Base-by-base conservation (phyloP, 2,329 filamentous ascomycete genomes). In the Fusarium irregulare region DNA sequence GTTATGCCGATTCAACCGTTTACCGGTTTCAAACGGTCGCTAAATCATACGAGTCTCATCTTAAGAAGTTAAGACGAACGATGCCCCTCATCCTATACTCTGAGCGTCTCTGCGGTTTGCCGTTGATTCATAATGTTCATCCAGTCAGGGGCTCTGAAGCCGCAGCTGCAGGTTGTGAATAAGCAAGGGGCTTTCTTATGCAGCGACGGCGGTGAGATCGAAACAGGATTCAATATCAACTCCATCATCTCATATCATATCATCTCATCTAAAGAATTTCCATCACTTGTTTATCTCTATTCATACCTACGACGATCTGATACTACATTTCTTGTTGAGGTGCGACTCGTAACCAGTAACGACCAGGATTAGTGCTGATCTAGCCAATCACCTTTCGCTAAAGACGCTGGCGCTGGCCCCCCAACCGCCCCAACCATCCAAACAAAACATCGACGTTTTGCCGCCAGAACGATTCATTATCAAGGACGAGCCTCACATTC, bases 391-490 rank as follows among this genome's bases (percentile, higher is more conserved):
- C 28, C 13, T 16, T 10, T 4, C 21, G 20, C 30, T 20, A 51
- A 42, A 54, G 48, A 57, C 67, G 47, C 67, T 46, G 62, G 62
- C 51, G 61, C 63, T 70, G 67, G 67, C 67, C 68, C 68, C 64
- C 68, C 68, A 70, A 70, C 68, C 68, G 45, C 56, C 49, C 49
- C 49, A 53, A 27, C 49, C 49, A 53, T 53, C 34, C 49, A 53
- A 53, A 53, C 49, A 53, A 53, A 53, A 53, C 49, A 53, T 53
- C 34, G 49, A 53, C 34, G 18, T 56, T 66, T 62, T 58, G 51
- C 50, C 55, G 51, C 47, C 53, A 55, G 45, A 55, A 42, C 34
- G 27, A 56, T 46, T 56, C 60, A 64, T 64, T 55, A 49, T 66
- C 66, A 44, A 49, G 63, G 30, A 51, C 41, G 41, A 56, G 58